Conservation (phyloP, 1,284 basidiomycete species). For the Rhodotorula sp. region DNA sequence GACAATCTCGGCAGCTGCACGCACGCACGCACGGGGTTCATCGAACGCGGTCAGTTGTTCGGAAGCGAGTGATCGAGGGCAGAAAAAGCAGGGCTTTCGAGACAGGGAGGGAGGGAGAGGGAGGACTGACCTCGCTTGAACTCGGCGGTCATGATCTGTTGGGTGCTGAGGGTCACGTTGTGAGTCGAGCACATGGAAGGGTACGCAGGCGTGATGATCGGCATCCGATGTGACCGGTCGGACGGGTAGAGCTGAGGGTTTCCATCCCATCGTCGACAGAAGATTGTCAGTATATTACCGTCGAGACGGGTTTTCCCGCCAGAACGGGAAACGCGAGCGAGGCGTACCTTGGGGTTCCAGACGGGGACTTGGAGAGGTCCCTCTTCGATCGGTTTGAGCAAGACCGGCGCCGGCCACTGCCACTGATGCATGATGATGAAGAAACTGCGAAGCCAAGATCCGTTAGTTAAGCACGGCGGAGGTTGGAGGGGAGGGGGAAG, state of each 20-base stretch:
- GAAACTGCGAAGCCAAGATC: conserved; percentile 12
- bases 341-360: conserved; percentile 89
- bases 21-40: background rate
- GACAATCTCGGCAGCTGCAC: conserved; percentile 90
- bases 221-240: conserved; percentile 94
- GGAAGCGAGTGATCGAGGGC: too few species aligned
- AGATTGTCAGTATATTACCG: too few species aligned
- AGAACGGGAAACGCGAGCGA: too few species aligned
- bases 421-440: conserved; percentile 40
- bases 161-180: conserved; percentile 92
- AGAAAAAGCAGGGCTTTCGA: too few species aligned
- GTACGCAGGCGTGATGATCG: conserved; percentile 99
- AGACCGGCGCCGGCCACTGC: conserved; percentile 94
- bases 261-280: background rate
- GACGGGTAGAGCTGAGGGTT: conserved; percentile 74
- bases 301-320: too few species aligned
- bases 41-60: too few species aligned
- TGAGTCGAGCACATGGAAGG: conserved; percentile 99
- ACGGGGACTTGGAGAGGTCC: conserved; percentile 89
- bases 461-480: too few species aligned
- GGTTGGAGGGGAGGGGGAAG: too few species aligned
- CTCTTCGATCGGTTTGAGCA: conserved; percentile 93
- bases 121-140: conserved; percentile 74
- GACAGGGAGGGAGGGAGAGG: conserved; percentile 1
- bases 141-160: conserved; percentile 94